Evolutionary conservation across 768 basidiomycete species (phyloP).

Genomic region (Epithele typhae): DNA sequence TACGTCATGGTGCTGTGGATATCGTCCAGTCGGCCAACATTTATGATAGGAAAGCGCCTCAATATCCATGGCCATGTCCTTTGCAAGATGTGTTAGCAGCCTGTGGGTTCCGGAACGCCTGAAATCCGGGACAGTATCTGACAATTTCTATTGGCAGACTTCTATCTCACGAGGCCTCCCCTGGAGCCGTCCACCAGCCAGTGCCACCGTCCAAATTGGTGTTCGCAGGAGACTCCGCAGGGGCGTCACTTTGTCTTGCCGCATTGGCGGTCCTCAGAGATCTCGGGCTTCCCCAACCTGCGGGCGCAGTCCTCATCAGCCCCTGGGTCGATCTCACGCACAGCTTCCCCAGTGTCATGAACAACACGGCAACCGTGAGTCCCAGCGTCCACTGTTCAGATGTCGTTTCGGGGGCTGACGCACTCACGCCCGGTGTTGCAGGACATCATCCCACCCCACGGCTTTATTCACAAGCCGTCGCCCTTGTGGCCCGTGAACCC

Average conservation of each 20-base stretch:
- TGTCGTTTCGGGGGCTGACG: too few species aligned
- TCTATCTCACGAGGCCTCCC: conserved; percentile 75
- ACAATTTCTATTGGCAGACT: conserved; percentile 34
- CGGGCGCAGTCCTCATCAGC: conserved; percentile 73
- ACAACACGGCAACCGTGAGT: conserved; percentile 58
- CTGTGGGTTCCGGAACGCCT: conserved; percentile 35
- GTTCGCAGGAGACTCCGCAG: conserved; percentile 77
- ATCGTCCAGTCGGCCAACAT: not conserved
- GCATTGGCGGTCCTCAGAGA: conserved; percentile 65
- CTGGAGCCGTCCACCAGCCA: conserved; percentile 56
- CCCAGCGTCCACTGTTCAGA: too few species aligned
- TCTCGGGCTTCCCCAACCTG: conserved; percentile 61
- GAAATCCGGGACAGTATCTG: not conserved
- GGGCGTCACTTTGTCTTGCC: conserved; percentile 61
- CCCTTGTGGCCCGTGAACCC: conserved; percentile 53
- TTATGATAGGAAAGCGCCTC: conserved; percentile 63
- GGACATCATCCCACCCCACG: conserved; percentile 67
- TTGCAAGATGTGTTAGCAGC: conserved; percentile 75
- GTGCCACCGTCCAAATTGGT: conserved; percentile 66
- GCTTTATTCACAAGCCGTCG: conserved; percentile 58
- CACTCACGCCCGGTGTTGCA: conserved; percentile 18
- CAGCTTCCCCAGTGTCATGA: conserved; percentile 71
- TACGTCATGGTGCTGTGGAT: too few species aligned
- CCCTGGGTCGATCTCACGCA: conserved; percentile 89
- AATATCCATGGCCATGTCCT: conserved; percentile 80